Evolutionary conservation across 2,329 filamentous ascomycete species (phyloP).

Genomic region (Alternaria conjuncta): DNA sequence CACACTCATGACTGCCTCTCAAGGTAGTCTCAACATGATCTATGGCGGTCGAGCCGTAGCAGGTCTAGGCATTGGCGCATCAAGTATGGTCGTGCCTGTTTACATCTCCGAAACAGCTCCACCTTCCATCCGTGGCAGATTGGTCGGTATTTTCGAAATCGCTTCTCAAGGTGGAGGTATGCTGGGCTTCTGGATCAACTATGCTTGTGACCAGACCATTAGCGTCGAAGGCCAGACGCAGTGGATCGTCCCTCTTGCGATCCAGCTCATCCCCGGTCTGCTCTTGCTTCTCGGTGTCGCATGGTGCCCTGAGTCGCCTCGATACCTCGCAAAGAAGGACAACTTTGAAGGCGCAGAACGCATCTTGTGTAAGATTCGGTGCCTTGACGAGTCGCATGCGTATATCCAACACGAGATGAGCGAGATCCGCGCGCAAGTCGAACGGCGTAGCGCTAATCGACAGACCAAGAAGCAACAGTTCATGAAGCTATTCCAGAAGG

Average conservation of each 20-base stretch:
- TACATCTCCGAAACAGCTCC: constrained; percentile 57
- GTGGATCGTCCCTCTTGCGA: constrained; percentile 68
- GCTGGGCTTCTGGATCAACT: constrained; percentile 54
- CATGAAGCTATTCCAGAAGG: constrained; percentile 49
- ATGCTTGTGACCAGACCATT: constrained; percentile 51
- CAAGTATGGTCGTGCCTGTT: constrained; percentile 47
- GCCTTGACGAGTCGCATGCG: constrained; percentile 51
- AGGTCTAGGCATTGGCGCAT: constrained; percentile 49
- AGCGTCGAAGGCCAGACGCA: constrained; percentile 56
- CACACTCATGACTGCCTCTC: constrained; percentile 49
- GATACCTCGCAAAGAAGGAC: constrained; percentile 39
- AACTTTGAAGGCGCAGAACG: constrained; percentile 50
- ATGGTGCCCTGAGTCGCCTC: constrained; percentile 47
- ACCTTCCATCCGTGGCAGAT: constrained; percentile 67
- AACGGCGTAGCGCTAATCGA: constrained; percentile 37
- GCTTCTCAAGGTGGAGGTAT: constrained; percentile 68
- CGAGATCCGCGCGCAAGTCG: constrained; percentile 52
- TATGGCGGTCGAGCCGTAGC: constrained; percentile 47
- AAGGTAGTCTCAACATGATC: constrained; percentile 45
- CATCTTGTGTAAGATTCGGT: constrained; percentile 53
- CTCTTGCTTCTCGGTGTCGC: constrained; percentile 45
- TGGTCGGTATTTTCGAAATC: constrained; percentile 72
- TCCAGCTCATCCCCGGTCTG: constrained; percentile 53
- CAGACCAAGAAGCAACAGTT: constrained; percentile 39
- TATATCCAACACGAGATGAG: constrained; percentile 59